These are phyloP conservation scores for Dimocarpus longan DNA, from an alignment of 345 rosid genomes.

Conservation along the genomic window DNA sequence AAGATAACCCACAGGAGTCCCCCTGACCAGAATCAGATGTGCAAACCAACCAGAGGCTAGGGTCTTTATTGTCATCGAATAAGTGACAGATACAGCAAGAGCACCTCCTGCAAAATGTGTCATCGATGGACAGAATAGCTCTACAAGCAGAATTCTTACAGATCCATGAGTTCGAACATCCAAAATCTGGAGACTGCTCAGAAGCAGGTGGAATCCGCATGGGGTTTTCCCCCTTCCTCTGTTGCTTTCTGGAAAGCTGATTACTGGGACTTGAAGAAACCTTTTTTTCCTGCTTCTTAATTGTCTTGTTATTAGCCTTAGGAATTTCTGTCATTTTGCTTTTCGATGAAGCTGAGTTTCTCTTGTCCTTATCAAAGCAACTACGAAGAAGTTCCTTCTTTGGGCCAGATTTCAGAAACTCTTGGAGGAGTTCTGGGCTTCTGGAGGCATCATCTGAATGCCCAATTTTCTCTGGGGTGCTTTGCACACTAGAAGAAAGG, in stretches of 20 bases:
- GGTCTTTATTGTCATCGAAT: constrained; percentile 91
- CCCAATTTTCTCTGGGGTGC: constrained; percentile 60
- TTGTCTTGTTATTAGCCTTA: constrained; percentile 45
- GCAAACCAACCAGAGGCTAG: constrained; percentile 82
- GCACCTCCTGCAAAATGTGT: constrained; percentile 91
- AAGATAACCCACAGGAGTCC: constrained; percentile 86
- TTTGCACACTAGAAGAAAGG: constrained; percentile 63
- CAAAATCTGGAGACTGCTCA: constrained; percentile 49
- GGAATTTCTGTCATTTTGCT: constrained; percentile 64
- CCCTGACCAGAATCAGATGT: constrained; percentile 53
- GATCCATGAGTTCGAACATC: constrained; percentile 61
- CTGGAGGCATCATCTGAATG: constrained; percentile 60
- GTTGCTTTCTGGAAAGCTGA: constrained; percentile 61
- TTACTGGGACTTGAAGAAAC: constrained; percentile 35
- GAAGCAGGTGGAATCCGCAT: constrained; percentile 39
- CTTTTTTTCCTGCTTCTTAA: constrained; percentile 74
- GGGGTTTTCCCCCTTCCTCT: constrained; percentile 70
- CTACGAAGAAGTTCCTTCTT: constrained; percentile 52
- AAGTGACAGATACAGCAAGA: constrained; percentile 93
- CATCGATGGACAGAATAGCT: constrained; percentile 59
- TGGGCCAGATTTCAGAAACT: constrained; percentile 56
- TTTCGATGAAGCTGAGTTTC: constrained; percentile 56
- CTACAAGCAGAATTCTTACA: constrained; percentile 73
- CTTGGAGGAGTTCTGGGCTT: constrained; percentile 62
- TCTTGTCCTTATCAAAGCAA: constrained; percentile 54